Percentiles rank a stretch among this genome's conserved stretches.
These are phyloP conservation scores for Elsinoe necatrix DNA, from an alignment of 2,329 filamentous ascomycete species.

Conservation along the genomic window DNA sequence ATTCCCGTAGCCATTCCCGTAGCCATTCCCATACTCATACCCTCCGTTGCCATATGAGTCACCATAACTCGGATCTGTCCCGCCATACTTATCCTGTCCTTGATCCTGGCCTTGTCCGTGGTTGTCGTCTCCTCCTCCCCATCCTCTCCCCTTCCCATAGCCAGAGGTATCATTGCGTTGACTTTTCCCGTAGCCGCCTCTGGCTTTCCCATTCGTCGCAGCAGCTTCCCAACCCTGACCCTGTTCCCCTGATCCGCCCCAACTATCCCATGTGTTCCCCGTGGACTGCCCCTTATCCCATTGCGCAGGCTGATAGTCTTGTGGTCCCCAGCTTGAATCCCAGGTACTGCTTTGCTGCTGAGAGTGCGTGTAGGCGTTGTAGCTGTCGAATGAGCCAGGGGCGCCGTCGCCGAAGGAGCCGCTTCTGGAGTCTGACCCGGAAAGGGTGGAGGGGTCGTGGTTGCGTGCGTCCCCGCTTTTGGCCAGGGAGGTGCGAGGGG, in stretches of 20 bases:
- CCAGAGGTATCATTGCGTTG: slow-evolving; percentile 4
- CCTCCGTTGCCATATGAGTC: not conserved
- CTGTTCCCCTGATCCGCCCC: not conserved
- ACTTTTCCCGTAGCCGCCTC: not conserved
- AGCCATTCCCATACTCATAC: too few relatives aligned
- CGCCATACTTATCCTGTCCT: not conserved
- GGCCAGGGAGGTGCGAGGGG: not conserved
- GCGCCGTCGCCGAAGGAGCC: slow-evolving; percentile 1
- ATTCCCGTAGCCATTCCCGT: not conserved
- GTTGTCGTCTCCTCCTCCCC: not conserved
- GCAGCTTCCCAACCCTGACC: not conserved
- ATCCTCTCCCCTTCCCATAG: slow-evolving; percentile 2
- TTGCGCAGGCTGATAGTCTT: not conserved
- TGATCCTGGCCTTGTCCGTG: not conserved
- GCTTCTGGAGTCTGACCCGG: not conserved
- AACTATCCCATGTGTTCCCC: not conserved
- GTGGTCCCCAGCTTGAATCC: not conserved
- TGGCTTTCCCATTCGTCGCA: not conserved
- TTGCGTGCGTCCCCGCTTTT: slow-evolving; percentile 2
- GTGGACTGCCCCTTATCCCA: not conserved
- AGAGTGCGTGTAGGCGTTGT: not conserved
- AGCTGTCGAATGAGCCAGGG: not conserved
- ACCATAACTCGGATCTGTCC: not conserved
- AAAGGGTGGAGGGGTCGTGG: not conserved
- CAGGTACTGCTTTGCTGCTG: not conserved